Evolutionary conservation across 495 filamentous ascomycete genomes (phyloP).

Genomic region (Penicillium paxilli): DNA sequence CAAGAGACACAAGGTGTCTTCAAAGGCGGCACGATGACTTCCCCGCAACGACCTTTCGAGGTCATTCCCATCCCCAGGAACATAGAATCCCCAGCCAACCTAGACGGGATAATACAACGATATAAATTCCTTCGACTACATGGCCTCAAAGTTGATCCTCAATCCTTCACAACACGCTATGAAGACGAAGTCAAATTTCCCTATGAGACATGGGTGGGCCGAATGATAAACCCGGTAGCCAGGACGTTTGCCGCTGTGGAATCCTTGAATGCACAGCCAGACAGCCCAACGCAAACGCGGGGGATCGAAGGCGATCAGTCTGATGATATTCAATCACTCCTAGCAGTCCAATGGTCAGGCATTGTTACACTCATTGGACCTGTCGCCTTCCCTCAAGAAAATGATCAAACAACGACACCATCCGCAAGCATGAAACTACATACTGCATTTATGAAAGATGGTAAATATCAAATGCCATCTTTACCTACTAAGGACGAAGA

Average conservation of each 20-base stretch:
- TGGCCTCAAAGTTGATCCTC: conserved; percentile 28
- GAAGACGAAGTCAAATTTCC: conserved; percentile 42
- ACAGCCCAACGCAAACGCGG: neutral
- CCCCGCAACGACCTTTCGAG: conserved; percentile 1
- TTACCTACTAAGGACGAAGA: conserved; percentile 9
- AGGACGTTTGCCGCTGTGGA: conserved; percentile 41
- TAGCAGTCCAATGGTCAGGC: conserved; percentile 26
- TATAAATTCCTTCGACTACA: conserved; percentile 30
- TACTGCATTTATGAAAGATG: conserved; percentile 10
- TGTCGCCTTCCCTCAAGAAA: conserved; percentile 5
- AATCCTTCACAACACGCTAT: conserved; percentile 51
- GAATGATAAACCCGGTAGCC: conserved; percentile 45
- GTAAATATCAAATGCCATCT: conserved; percentile 1
- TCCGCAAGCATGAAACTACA: neutral
- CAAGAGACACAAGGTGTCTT: neutral
- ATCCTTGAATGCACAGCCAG: neutral
- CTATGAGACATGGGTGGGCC: conserved; percentile 40
- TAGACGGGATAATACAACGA: conserved; percentile 11
- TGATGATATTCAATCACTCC: conserved; percentile 7
- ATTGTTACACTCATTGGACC: conserved; percentile 29
- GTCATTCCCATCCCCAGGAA: conserved; percentile 18
- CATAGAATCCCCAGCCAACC: conserved; percentile 3
- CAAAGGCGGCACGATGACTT: neutral
- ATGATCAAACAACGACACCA: conserved; percentile 19
- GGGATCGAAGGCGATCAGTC: conserved; percentile 7